Evolutionary conservation across 2,329 filamentous ascomycete genomes (phyloP).

Genomic region (Cylindrodendrum hubeiense): DNA sequence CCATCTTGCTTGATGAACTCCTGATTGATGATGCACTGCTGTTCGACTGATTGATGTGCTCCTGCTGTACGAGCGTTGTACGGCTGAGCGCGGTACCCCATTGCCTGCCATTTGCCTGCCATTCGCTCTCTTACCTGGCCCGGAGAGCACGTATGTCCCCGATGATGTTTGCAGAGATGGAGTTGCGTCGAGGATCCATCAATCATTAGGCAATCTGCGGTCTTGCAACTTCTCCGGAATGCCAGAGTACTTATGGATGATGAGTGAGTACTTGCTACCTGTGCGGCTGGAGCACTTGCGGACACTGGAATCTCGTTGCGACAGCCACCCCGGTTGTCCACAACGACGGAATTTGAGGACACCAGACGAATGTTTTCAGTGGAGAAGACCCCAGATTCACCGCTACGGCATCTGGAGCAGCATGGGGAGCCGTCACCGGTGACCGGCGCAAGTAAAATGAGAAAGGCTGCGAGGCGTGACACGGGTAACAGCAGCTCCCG

Average conservation of each 20-base stretch:
- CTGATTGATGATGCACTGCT: not conserved
- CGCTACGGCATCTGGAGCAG: slow-evolving; percentile 31
- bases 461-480: slow-evolving; percentile 10
- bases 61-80: not conserved
- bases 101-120: not conserved
- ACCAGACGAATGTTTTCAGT: slow-evolving; percentile 24
- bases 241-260: not conserved
- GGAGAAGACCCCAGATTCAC: slow-evolving; percentile 43
- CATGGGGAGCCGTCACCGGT: slow-evolving; percentile 17
- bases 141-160: not conserved
- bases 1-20: not conserved
- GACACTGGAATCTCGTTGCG: not conserved
- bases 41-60: not conserved
- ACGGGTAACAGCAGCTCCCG: not conserved
- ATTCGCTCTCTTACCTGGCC: no score
- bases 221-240: not conserved
- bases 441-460: slow-evolving; percentile 20
- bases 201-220: not conserved
- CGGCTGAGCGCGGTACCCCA: not conserved
- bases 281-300: not conserved
- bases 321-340: not conserved
- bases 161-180: not conserved
- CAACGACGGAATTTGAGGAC: not conserved
- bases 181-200: no score
- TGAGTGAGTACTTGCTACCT: not conserved